Percentiles rank a stretch among this genome's conserved stretches.
These are phyloP conservation scores for Amanita rubescens DNA, from an alignment of 768 basidiomycete species.

Conservation along the genomic window DNA sequence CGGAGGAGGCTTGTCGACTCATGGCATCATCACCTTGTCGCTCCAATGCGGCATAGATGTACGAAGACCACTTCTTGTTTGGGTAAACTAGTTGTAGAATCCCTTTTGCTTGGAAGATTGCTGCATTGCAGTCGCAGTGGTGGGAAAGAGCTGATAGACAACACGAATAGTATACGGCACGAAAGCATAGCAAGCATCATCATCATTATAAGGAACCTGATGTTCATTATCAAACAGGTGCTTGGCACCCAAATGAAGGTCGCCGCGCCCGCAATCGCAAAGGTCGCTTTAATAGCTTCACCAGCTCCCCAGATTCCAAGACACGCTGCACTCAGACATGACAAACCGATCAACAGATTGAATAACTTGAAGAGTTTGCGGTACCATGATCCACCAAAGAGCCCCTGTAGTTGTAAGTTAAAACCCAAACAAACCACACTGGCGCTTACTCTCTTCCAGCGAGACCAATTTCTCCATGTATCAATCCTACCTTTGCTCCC, in stretches of 20 bases:
- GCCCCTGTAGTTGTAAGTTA: slow-evolving; percentile 21
- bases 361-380: slow-evolving; percentile 41
- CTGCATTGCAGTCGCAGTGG: too few relatives aligned
- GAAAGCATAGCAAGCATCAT: too few relatives aligned
- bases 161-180: too few relatives aligned
- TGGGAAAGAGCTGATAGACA: too few relatives aligned
- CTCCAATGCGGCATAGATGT: too few relatives aligned
- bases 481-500: slow-evolving; percentile 26
- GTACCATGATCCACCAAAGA: slow-evolving; percentile 30
- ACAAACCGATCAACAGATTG: slow-evolving; percentile 40
- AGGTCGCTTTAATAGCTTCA: slow-evolving; percentile 34
- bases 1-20: too few relatives aligned
- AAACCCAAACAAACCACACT: slow-evolving; percentile 17
- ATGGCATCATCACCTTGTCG: too few relatives aligned
- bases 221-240: slow-evolving; percentile 33
- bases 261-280: slow-evolving; percentile 29
- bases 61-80: too few relatives aligned
- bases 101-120: too few relatives aligned
- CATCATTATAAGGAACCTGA: too few relatives aligned
- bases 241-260: slow-evolving; percentile 49
- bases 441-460: slow-evolving; percentile 31
- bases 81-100: too few relatives aligned
- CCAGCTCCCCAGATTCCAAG: slow-evolving; percentile 47
- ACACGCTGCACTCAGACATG: slow-evolving; percentile 39
- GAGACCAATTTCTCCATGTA: slow-evolving; percentile 31